phyloP scores from a whole-genome alignment of 495 filamentous ascomycete species.

The Chaetomium tenue region DNA sequence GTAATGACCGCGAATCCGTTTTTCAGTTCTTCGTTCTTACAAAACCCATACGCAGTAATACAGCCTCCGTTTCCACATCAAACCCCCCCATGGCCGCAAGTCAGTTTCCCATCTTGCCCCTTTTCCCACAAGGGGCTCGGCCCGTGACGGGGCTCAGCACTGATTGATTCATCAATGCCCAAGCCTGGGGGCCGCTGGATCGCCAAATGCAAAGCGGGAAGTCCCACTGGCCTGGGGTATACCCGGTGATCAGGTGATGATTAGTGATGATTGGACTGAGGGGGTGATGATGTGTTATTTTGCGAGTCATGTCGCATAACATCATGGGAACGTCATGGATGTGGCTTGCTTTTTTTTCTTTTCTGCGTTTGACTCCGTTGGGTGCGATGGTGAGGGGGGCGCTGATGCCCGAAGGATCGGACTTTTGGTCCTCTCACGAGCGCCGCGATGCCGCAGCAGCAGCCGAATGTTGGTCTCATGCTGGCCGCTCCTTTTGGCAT shows the following conservation, averaged over 20 bases:
- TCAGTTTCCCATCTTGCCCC: slow-evolving; percentile 3
- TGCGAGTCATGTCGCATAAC: slow-evolving; percentile 14
- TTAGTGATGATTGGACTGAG: neutral
- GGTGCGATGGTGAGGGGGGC: neutral
- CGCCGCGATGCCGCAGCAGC: slow-evolving; percentile 12
- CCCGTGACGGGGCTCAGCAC: slow-evolving; percentile 4
- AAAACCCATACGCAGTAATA: neutral
- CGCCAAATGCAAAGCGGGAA: neutral
- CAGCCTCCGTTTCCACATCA: neutral
- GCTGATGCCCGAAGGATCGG: slow-evolving; percentile 14
- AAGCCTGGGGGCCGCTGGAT: neutral
- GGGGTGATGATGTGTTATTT: neutral
- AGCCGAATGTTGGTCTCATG: neutral
- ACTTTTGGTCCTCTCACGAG: neutral
- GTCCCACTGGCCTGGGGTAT: slow-evolving; percentile 4
- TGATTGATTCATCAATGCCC: slow-evolving; percentile 2
- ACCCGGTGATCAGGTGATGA: too few species aligned
- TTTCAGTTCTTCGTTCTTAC: neutral
- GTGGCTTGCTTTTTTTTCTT: neutral
- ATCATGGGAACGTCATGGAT: neutral
- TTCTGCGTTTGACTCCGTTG: neutral
- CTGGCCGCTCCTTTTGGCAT: slow-evolving; percentile 3
- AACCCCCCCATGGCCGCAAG: neutral
- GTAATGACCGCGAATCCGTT: neutral
- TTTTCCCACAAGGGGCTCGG: slow-evolving; percentile 11